A percentile compares a stretch with the other conserved stretches of the same genome.
Conservation (phyloP, 202 grass and related monocot species). For the Alloteropsis angusta region DNA sequence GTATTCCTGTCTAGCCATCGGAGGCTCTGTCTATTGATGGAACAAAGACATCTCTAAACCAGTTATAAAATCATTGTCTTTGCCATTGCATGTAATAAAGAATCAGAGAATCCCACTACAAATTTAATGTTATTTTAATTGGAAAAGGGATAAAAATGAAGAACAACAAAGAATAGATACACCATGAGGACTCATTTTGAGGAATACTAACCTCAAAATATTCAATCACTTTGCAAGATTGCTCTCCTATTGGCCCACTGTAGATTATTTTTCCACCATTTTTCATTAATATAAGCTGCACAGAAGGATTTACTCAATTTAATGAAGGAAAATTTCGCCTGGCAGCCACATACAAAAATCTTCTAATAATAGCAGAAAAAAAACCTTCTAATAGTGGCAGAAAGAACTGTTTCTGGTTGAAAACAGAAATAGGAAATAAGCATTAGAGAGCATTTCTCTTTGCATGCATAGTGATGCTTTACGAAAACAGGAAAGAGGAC, state of each 20-base stretch:
- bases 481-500: not conserved
- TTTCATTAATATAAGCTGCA: constrained; percentile 51
- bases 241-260: constrained; percentile 33
- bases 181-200: not conserved
- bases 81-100: not conserved
- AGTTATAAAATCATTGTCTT: not conserved
- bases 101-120: not conserved
- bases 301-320: not conserved
- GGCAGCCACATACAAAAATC: not conserved
- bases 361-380: not conserved
- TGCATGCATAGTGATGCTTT: not conserved
- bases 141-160: not conserved
- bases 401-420: not conserved
- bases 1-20: not conserved
- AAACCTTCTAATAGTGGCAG: not conserved
- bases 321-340: not conserved
- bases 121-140: not conserved
- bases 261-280: constrained; percentile 44
- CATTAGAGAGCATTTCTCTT: not conserved
- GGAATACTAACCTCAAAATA: constrained; percentile 46
- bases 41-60: not conserved
- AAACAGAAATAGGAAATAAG: not conserved
- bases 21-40: not conserved
- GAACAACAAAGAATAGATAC: not conserved
- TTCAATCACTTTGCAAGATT: constrained; percentile 39